Conservation (phyloP, 495 filamentous ascomycete genomes). For the Penicillium desertorum region DNA sequence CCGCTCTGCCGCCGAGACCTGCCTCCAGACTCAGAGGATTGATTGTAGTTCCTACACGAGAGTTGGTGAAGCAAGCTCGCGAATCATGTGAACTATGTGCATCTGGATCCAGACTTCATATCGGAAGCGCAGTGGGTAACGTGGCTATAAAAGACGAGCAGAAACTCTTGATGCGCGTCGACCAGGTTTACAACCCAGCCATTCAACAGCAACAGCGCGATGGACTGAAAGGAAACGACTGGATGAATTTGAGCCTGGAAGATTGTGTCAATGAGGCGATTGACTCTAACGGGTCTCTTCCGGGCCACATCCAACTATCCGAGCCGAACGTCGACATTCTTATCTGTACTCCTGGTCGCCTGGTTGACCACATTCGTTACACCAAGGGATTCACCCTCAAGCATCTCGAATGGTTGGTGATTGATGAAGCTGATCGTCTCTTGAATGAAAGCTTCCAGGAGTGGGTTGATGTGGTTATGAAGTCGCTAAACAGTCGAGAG, state of each 20-base stretch:
- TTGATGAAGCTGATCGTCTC: conserved; percentile 92
- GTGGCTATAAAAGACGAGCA: conserved; percentile 76
- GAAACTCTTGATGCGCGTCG: conserved; percentile 57
- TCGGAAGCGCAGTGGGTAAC: conserved; percentile 80
- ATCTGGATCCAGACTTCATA: conserved; percentile 61
- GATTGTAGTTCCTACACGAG: conserved; percentile 85
- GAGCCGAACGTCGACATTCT: conserved; percentile 80
- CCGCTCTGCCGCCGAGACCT: conserved; percentile 60
- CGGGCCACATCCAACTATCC: conserved; percentile 61
- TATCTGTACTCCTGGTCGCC: conserved; percentile 86
- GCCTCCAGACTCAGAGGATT: conserved; percentile 68
- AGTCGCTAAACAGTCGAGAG: conserved; percentile 54
- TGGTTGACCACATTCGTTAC: conserved; percentile 85
- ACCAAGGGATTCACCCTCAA: conserved; percentile 77
- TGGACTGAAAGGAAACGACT: conserved; percentile 44
- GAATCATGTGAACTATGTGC: conserved; percentile 68
- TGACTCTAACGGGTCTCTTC: conserved; percentile 43
- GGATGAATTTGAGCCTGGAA: conserved; percentile 49
- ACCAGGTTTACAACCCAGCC: conserved; percentile 60
- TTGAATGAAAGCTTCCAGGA: conserved; percentile 91
- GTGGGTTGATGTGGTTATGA: conserved; percentile 76
- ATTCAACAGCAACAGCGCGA: conserved; percentile 42
- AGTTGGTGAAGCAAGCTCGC: conserved; percentile 80
- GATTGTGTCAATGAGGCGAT: conserved; percentile 44
- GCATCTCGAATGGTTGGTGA: conserved; percentile 78